Percentiles rank a stretch among this genome's conserved stretches.
phyloP scores from a whole-genome alignment of 1,284 basidiomycete species.

The Rhodotorula sp. region DNA sequence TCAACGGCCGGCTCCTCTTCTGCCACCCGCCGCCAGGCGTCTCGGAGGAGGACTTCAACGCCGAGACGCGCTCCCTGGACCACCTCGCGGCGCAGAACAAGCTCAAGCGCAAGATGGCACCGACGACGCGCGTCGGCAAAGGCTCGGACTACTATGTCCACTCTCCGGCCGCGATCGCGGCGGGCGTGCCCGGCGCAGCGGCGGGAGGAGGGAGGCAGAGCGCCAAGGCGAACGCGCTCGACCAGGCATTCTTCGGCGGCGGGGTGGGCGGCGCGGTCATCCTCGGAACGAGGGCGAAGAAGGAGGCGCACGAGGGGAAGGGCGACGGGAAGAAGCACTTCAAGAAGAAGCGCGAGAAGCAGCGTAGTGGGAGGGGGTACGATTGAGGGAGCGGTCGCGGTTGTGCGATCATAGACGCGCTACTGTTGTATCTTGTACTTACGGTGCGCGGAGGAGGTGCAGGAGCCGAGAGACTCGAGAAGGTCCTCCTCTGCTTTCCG shows the following conservation, averaged over 20 bases:
- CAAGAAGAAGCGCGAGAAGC: conserved; percentile 80
- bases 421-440: not conserved
- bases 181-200: conserved; percentile 1
- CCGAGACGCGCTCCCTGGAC: conserved; percentile 64
- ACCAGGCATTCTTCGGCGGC: conserved; percentile 76
- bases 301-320: conserved; percentile 53
- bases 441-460: no score
- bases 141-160: conserved; percentile 76
- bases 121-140: conserved; percentile 77
- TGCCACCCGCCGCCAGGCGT: conserved; percentile 79
- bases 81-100: conserved; percentile 62
- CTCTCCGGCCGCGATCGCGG: conserved; percentile 42
- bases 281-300: conserved; percentile 37
- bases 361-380: conserved; percentile 86
- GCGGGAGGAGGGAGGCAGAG: conserved; percentile 35
- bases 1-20: conserved; percentile 89
- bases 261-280: conserved; percentile 58
- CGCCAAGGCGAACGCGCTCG: conserved; percentile 58
- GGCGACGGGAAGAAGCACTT: conserved; percentile 73
- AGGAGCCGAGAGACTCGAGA: no score
- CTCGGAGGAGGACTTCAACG: conserved; percentile 74
- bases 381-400: conserved; percentile 54
- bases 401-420: not conserved
- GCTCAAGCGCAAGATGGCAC: conserved; percentile 67
- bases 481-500: no score